A percentile compares a stretch with the other conserved stretches of the same genome.
Evolutionary conservation across 2,329 filamentous ascomycete species (phyloP).

Genomic region (Botryotinia calthae): DNA sequence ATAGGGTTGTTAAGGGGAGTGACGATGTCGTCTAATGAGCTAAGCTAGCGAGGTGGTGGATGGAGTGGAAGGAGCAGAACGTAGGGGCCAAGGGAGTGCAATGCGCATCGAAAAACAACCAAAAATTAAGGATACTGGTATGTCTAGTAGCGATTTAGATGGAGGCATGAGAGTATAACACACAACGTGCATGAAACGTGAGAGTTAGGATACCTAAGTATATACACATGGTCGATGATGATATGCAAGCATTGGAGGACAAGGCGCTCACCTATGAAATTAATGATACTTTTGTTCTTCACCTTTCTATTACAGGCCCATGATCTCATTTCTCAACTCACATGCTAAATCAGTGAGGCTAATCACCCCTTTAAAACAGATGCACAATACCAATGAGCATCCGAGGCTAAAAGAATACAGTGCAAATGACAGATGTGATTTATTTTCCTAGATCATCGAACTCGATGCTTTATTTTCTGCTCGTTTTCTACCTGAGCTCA

Average conservation of each 20-base stretch:
- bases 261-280: neutral
- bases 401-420: neutral
- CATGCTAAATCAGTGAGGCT: neutral
- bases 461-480: neutral
- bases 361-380: neutral
- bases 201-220: neutral
- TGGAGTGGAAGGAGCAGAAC: neutral
- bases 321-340: neutral
- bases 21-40: slow-evolving; percentile 41
- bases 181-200: neutral
- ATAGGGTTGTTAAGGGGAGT: slow-evolving; percentile 64
- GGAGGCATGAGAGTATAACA: neutral
- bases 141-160: neutral
- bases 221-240: neutral
- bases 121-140: neutral
- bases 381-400: neutral
- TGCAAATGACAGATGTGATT: neutral
- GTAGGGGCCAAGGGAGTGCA: neutral
- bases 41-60: neutral
- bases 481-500: too few species aligned
- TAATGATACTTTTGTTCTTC: neutral
- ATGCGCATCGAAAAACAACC: neutral
- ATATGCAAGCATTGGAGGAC: neutral
- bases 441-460: neutral
- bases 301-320: neutral